Base-by-base conservation (phyloP, 805 yeast genomes). In the Starmerella vaccinii region DNA sequence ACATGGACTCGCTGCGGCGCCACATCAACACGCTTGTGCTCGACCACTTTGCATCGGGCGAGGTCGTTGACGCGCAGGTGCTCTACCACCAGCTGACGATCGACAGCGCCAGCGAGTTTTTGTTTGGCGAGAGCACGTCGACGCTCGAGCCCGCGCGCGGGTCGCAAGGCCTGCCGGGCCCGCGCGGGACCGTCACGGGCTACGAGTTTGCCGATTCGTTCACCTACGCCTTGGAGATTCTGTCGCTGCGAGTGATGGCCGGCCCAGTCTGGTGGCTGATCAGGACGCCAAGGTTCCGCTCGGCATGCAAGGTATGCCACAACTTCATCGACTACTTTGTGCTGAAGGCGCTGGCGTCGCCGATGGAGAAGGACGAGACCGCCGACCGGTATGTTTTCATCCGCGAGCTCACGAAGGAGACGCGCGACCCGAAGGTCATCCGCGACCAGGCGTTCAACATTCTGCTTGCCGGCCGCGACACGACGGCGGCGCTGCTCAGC, bases 391-490 rank as follows among this genome's bases (percentile, higher is more conserved):
- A 72, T 55, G 69, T 73, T 12, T 75, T 76, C 61, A 68, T 76
- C 50, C 66, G 68, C 45, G 78, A 74, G 57, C 67, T 76, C 53
- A 74, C 68, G 45, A 70, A 71, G 61, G 73, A 73, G 60, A 74
- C 78, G 15, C 67, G 71, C 50, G 72, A 76, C 57, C 74, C 76
- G 19, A 62, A 53, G 47, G 67, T 69, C 16, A 70, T 76, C 52
- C 67, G 78, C 46, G 77, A 74, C 59, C 79, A 76, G 62, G 66
- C 74, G 37, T 65, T 76, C 61, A 75, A 74, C 58, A 71, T 76
- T 50, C 66, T 76, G 50, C 61, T 75, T 21, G 80, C 80, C 16
- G 79, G 78, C 27, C 68, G 80, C 58, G 80, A 76, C 57, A 76
- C 80, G 41, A 76, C 80, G 13, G 79, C 80, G 9, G 71, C 74